A percentile compares a stretch with the other conserved stretches of the same genome.
These are phyloP conservation scores for Ascosphaera pollenicola DNA, from an alignment of 2,329 filamentous ascomycete species.

Conservation along the genomic window DNA sequence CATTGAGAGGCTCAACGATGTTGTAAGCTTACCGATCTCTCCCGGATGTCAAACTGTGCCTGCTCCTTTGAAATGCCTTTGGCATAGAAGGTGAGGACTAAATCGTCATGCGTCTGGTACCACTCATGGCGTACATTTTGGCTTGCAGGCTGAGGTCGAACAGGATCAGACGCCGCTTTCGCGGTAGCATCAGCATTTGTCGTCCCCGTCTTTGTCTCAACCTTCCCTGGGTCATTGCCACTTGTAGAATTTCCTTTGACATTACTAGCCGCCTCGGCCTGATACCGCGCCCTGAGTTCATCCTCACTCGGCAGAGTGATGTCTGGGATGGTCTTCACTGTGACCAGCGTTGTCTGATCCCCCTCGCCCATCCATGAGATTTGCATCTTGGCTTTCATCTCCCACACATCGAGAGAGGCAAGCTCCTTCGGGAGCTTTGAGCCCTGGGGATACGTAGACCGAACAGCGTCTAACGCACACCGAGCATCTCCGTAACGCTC, in stretches of 20 bases:
- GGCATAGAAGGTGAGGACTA: conserved; percentile 42
- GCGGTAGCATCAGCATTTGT: conserved; percentile 2
- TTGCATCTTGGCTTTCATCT: conserved; percentile 30
- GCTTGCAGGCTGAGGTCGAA: conserved; percentile 12
- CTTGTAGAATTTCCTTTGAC: neutral
- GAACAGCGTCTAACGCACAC: conserved; percentile 40
- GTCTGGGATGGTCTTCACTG: conserved; percentile 31
- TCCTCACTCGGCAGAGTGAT: conserved; percentile 22
- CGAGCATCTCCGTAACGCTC: conserved; percentile 54
- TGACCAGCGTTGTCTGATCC: conserved; percentile 24
- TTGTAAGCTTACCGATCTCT: conserved; percentile 22
- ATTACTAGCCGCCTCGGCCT: conserved; percentile 3
- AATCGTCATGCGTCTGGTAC: conserved; percentile 40
- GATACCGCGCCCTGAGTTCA: conserved; percentile 15
- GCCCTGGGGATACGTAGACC: conserved; percentile 25
- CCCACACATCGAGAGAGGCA: conserved; percentile 31
- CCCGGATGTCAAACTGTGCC: conserved; percentile 29
- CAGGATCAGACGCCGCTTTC: neutral
- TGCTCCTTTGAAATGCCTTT: conserved; percentile 40
- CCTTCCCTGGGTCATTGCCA: neutral
- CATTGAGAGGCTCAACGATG: neutral
- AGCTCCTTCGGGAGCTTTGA: conserved; percentile 10
- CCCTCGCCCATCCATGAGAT: conserved; percentile 26
- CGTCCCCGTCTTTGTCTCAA: neutral
- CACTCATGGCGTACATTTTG: conserved; percentile 45